Conservation (phyloP, 2,329 filamentous ascomycete genomes). For the Apiospora koreana region DNA sequence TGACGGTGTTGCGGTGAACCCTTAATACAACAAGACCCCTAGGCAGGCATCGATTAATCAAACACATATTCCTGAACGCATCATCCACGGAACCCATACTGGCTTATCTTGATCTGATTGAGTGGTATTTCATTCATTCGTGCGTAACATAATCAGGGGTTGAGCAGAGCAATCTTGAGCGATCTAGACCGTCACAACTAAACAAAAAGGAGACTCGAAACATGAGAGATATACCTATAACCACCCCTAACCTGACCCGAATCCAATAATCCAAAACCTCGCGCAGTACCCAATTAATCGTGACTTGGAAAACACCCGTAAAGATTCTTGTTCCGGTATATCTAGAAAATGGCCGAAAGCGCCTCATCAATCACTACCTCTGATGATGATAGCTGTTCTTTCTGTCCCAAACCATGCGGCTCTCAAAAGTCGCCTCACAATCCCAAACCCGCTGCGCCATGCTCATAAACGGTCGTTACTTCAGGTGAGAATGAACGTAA, state of each 20-base stretch:
- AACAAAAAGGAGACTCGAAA: neutral
- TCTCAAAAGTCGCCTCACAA: neutral
- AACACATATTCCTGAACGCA: neutral
- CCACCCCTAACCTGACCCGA: neutral
- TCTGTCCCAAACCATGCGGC: neutral
- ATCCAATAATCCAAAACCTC: neutral
- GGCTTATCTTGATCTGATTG: neutral
- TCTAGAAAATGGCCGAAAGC: neutral
- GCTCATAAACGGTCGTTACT: neutral
- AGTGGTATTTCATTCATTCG: neutral
- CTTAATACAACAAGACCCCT: neutral
- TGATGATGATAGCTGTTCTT: neutral
- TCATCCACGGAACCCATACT: neutral
- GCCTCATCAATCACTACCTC: neutral
- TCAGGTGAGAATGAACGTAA: neutral
- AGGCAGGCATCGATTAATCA: neutral
- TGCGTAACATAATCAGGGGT: neutral
- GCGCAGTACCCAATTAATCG: neutral
- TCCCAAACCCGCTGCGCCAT: slow-evolving; percentile 4
- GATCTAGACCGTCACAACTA: neutral
- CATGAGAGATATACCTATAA: neutral
- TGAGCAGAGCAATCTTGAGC: neutral
- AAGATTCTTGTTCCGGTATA: neutral
- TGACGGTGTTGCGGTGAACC: neutral
- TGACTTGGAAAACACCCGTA: neutral